Evolutionary conservation across 2,329 filamentous ascomycete species (phyloP).

Genomic region (Colletotrichum magnum): DNA sequence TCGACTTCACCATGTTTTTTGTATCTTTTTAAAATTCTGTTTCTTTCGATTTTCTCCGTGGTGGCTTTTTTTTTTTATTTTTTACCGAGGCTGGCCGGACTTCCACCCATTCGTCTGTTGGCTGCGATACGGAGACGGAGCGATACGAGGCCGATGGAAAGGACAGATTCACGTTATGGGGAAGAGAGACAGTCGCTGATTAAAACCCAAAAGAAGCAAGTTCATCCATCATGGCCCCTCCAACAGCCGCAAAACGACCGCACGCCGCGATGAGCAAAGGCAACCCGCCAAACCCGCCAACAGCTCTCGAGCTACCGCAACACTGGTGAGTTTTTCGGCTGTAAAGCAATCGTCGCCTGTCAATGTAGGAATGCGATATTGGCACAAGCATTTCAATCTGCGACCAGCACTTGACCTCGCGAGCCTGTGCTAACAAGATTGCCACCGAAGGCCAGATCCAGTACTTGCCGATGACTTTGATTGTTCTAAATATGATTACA

Average conservation of each 20-base stretch:
- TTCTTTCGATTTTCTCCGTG: too few relatives aligned
- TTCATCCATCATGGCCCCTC: slow-evolving; percentile 32
- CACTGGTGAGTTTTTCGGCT: slow-evolving; percentile 11
- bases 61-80: slow-evolving; percentile 9
- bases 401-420: neutral
- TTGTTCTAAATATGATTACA: slow-evolving; percentile 42
- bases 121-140: slow-evolving; percentile 19
- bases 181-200: slow-evolving; percentile 31
- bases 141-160: slow-evolving; percentile 20
- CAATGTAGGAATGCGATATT: neutral
- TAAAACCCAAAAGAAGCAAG: slow-evolving; percentile 31
- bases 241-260: slow-evolving; percentile 36
- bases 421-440: neutral
- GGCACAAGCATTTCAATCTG: neutral
- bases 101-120: slow-evolving; percentile 1
- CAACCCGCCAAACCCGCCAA: neutral
- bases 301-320: slow-evolving; percentile 11
- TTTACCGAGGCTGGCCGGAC: neutral
- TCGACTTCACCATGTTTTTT: neutral
- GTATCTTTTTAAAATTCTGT: too few relatives aligned
- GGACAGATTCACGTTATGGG: slow-evolving; percentile 33
- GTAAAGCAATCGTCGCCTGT: too few relatives aligned
- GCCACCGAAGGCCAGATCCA: slow-evolving; percentile 30
- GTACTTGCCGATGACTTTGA: slow-evolving; percentile 35
- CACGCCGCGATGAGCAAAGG: slow-evolving; percentile 33